Conservation (phyloP, 2,329 filamentous ascomycete genomes). For the Colletotrichum viniferum region DNA sequence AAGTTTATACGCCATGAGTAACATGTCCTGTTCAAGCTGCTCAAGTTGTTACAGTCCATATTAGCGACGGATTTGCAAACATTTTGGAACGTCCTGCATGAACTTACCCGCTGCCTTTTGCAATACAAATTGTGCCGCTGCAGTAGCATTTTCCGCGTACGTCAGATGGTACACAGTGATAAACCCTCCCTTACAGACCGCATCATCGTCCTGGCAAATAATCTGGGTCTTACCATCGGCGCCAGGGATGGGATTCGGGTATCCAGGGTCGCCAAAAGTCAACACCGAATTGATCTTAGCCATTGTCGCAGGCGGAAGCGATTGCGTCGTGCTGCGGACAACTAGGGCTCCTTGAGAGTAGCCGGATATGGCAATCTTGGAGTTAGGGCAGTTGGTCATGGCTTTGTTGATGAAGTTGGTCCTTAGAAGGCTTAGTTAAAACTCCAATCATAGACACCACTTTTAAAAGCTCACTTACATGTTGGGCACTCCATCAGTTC, state of each 20-base stretch:
- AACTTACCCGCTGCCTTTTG: too few species aligned
- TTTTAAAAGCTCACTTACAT: conserved; percentile 23
- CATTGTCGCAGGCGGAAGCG: conserved; percentile 26
- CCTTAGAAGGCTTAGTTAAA: conserved; percentile 26
- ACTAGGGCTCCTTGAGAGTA: conserved; percentile 33
- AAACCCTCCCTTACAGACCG: conserved; percentile 30
- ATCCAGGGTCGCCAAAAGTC: conserved; percentile 33
- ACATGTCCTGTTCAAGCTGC: too few species aligned
- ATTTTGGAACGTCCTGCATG: too few species aligned
- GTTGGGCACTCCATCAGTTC: conserved; percentile 22
- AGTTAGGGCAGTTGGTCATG: conserved; percentile 26
- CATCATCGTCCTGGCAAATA: conserved; percentile 28
- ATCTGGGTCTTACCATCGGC: conserved; percentile 21
- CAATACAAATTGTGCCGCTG: conserved; percentile 26
- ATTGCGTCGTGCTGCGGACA: conserved; percentile 28
- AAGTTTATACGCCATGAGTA: too few species aligned
- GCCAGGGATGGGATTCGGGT: conserved; percentile 23
- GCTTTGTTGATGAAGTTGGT: conserved; percentile 34
- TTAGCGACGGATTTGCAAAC: too few species aligned
- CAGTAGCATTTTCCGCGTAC: conserved; percentile 27
- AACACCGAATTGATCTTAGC: conserved; percentile 29
- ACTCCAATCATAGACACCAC: rapidly evolving
- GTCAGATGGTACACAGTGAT: conserved; percentile 32
- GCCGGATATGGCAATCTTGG: conserved; percentile 28
- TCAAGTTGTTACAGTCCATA: too few species aligned